These are phyloP conservation scores for Agrostemma githago DNA, from an alignment of 148 eudicot species.

Conservation along the genomic window DNA sequence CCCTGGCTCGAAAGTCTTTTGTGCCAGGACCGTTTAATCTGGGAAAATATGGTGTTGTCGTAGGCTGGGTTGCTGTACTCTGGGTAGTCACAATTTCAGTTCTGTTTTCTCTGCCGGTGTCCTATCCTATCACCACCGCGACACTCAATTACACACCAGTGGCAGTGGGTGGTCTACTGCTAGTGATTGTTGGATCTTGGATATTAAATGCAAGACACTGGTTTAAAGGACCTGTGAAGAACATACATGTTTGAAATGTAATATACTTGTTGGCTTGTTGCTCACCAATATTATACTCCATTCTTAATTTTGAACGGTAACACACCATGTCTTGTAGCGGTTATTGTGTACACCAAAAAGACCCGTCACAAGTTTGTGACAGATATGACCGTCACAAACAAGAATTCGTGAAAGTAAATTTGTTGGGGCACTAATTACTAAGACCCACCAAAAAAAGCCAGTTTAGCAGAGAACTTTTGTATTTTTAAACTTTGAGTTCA, in stretches of 20 bases:
- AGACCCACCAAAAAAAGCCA: too few species aligned
- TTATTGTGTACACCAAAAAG: too few species aligned
- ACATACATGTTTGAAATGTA: slow-evolving; percentile 38
- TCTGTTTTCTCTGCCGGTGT: slow-evolving; percentile 80
- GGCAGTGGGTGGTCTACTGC: slow-evolving; percentile 76
- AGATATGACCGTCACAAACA: too few species aligned
- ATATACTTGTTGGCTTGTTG: not conserved
- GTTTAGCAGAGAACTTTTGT: too few species aligned
- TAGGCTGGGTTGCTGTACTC: slow-evolving; percentile 81
- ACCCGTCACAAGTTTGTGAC: too few species aligned
- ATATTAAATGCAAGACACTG: slow-evolving; percentile 64
- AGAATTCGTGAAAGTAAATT: too few species aligned
- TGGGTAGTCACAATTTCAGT: slow-evolving; percentile 76
- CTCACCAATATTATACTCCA: too few species aligned
- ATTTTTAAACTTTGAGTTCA: too few species aligned
- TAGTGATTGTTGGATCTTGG: slow-evolving; percentile 57
- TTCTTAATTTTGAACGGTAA: too few species aligned
- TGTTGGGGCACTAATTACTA: too few species aligned
- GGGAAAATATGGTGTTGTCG: slow-evolving; percentile 60
- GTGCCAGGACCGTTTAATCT: slow-evolving; percentile 80
- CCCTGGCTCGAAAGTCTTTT: slow-evolving; percentile 81
- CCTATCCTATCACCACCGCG: slow-evolving; percentile 64
- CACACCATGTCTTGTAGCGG: too few species aligned
- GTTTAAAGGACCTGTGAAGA: slow-evolving; percentile 85
- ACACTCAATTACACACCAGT: slow-evolving; percentile 94